Evolutionary conservation across 2,329 filamentous ascomycete species (phyloP).

Genomic region (Aspergillus ibericus): DNA sequence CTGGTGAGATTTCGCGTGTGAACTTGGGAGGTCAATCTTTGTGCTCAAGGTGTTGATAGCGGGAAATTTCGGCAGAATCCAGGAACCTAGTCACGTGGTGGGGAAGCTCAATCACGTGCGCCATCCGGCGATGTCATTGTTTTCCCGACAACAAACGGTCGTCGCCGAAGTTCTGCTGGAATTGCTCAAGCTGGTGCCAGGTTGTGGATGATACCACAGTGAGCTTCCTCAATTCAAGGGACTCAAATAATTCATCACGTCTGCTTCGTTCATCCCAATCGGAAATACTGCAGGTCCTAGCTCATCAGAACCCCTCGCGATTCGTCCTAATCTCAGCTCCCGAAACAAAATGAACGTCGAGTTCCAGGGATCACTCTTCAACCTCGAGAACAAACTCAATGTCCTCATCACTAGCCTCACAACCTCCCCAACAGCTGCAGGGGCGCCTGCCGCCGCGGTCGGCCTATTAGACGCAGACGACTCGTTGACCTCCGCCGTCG

Average conservation of each 20-base stretch:
- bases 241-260: background rate
- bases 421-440: slow-evolving; percentile 45
- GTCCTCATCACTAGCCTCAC: slow-evolving; percentile 43
- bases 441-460: slow-evolving; percentile 42
- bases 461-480: slow-evolving; percentile 46
- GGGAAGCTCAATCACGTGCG: background rate
- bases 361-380: slow-evolving; percentile 40
- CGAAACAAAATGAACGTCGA: slow-evolving; percentile 39
- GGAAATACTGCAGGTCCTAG: background rate
- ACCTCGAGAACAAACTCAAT: slow-evolving; percentile 46
- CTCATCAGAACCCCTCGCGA: background rate
- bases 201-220: background rate
- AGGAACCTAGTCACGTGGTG: background rate
- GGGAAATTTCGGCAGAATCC: background rate
- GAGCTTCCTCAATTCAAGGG: background rate
- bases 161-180: background rate
- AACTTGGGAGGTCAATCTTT: background rate
- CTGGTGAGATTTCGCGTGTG: background rate
- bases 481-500: slow-evolving; percentile 40
- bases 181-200: background rate
- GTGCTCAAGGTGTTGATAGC: background rate
- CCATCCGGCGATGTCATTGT: background rate
- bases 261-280: background rate
- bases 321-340: background rate
- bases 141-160: background rate